Conservation (phyloP, 2,329 filamentous ascomycete genomes). For the Aspergillus versicolor region DNA sequence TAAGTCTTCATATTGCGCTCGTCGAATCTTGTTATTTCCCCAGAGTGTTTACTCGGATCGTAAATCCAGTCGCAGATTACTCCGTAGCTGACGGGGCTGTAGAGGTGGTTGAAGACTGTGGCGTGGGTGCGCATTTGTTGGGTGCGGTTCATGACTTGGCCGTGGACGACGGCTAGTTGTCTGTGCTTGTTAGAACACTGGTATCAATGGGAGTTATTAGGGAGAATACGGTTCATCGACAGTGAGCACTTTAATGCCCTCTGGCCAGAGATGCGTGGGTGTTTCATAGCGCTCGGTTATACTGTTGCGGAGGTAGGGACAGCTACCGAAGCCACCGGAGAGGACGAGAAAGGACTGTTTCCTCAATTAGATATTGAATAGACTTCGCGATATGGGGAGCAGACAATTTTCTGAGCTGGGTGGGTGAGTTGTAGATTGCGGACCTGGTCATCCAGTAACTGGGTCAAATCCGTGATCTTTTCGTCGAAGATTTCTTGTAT, state of each 20-base stretch:
- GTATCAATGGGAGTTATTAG: not conserved
- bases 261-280: not conserved
- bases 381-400: not conserved
- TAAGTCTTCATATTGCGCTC: conserved; percentile 33
- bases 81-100: conserved; percentile 37
- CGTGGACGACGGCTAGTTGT: conserved; percentile 34
- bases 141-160: conserved; percentile 34
- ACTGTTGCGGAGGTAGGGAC: conserved; percentile 29
- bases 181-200: conserved; percentile 8
- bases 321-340: conserved; percentile 36
- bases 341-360: conserved; percentile 29
- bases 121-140: conserved; percentile 29
- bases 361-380: not conserved
- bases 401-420: conserved; percentile 29
- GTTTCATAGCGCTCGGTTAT: conserved; percentile 24
- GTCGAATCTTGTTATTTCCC: conserved; percentile 27
- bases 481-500: conserved; percentile 23
- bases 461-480: conserved; percentile 29
- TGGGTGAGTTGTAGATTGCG: conserved; percentile 22
- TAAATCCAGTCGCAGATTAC: conserved; percentile 35
- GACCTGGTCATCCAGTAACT: conserved; percentile 27
- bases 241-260: conserved; percentile 27
- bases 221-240: conserved; percentile 32
- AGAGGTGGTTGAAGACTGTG: conserved; percentile 30
- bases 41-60: conserved; percentile 28